phyloP scores from a whole-genome alignment of 2,329 filamentous ascomycete genomes.

The Alternaria incomplexa region DNA sequence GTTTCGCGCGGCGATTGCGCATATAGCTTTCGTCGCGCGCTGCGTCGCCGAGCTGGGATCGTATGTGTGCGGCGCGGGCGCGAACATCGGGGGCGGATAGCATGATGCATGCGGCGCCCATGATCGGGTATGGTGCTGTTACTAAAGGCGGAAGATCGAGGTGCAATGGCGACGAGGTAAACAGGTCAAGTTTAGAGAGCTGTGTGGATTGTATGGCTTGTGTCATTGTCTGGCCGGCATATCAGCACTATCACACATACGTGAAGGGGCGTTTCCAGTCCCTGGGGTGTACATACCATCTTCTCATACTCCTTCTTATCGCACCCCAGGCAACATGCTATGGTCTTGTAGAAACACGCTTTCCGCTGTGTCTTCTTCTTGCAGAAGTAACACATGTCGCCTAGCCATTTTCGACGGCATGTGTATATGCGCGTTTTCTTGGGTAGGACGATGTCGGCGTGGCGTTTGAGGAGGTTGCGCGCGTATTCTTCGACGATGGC shows the following conservation, averaged over 20 bases:
- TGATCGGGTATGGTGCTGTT: constrained; percentile 22
- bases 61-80: constrained; percentile 26
- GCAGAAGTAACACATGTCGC: constrained; percentile 36
- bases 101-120: constrained; percentile 31
- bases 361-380: constrained; percentile 27
- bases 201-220: constrained; percentile 22
- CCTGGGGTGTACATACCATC: constrained; percentile 23
- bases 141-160: constrained; percentile 29
- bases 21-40: constrained; percentile 5
- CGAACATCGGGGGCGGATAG: constrained; percentile 30
- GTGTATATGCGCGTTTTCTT: constrained; percentile 20
- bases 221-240: constrained; percentile 38
- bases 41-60: constrained; percentile 15
- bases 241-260: not conserved
- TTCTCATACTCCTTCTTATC: constrained; percentile 35
- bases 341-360: constrained; percentile 27
- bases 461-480: constrained; percentile 31
- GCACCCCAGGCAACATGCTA: constrained; percentile 37
- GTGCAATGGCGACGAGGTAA: constrained; percentile 39
- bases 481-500: constrained; percentile 38
- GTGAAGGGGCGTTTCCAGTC: accelerated
- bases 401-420: constrained; percentile 34
- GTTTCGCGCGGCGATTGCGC: constrained; percentile 20
- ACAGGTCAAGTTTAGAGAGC: constrained; percentile 42
- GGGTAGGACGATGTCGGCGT: constrained; percentile 24